These are phyloP conservation scores for Symbiodinium pilosum DNA, from an alignment of 73 alveolate species.

Conservation along the genomic window DNA sequence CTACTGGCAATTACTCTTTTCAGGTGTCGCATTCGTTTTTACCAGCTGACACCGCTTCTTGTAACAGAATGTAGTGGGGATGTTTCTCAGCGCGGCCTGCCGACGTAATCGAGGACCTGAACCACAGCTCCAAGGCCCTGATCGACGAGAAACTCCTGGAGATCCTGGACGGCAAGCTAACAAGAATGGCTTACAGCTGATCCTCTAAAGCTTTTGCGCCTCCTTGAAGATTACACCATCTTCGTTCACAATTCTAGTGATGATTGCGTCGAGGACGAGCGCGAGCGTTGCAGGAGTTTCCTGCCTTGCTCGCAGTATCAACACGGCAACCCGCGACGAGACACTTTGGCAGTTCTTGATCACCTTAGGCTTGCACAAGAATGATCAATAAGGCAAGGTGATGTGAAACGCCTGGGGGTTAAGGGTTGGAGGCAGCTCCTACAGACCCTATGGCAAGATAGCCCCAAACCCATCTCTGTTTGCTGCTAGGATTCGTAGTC, in stretches of 20 bases:
- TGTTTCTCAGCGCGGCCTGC: constrained; percentile 16
- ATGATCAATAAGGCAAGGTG: background rate
- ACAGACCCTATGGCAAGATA: background rate
- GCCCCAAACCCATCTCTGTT: background rate
- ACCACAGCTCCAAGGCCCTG: constrained; percentile 84
- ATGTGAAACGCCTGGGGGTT: background rate
- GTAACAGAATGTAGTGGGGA: too few species aligned
- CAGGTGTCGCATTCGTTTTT: too few species aligned
- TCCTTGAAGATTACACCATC: constrained; percentile 81
- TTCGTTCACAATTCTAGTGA: constrained; percentile 69
- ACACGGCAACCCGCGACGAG: constrained; percentile 53
- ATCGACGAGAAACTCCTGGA: constrained; percentile 69
- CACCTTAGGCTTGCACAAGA: constrained; percentile 9
- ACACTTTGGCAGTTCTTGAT: constrained; percentile 71
- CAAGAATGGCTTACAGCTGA: too few species aligned
- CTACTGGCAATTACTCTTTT: too few species aligned
- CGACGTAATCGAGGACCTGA: constrained; percentile 58
- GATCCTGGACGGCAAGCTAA: constrained; percentile 29
- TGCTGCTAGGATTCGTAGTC: constrained; percentile 17
- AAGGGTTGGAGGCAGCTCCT: background rate
- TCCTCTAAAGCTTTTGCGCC: background rate
- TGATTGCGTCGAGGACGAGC: constrained; percentile 46
- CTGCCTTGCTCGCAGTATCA: constrained; percentile 62
- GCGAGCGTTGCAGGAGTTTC: constrained; percentile 79
- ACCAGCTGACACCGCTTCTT: too few species aligned